Evolutionary conservation across 2,329 filamentous ascomycete genomes (phyloP), one percentile per base, ranked within the genome.

Genomic region (Aspergillus calidoustus): DNA sequence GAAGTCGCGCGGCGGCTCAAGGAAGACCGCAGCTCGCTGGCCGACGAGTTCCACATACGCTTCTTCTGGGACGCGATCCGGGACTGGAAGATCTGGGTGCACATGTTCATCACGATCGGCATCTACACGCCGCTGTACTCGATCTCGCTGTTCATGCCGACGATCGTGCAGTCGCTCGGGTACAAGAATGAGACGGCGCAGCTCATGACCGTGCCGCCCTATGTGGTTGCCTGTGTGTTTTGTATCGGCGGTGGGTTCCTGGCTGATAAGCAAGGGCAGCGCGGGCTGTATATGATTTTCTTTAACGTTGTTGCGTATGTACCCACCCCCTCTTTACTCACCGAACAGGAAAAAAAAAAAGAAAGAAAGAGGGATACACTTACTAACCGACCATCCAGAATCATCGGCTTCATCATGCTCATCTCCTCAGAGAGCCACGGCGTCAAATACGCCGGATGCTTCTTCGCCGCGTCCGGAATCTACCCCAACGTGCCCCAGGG

Each of bases 381-480:
- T n/a, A 13, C 17, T 44, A 22, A 57, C 23, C 30, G 19, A 31
- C 15, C 9, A 13, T 19, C 0, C 19, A 60, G 57, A 8, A 64
- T 64, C 7, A 61, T 64, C 47, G 59, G 59, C 44, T 64, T 64
- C 28, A 19, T 63, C 15, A 63, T 63, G 61, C 61, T 60, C 23
- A 57, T 63, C 30, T 53, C 57, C 8, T 57, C 57, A 8, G 15
- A 57, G 17, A 63, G 55, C 43, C 31, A 44, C 41, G 61, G 51
- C 7, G 61, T 63, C 17, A 60, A 63, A 47, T 63, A 60, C 50
- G 61, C 61, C 3, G 61, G 61, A 3, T 60, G 57, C 6, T 63
- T 63, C 44, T 63, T 63, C 49, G 61, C 61, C 43, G 61, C 61
- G 4, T 53, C 54, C 4, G 61, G 61, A 9, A 63, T 63, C 57